A percentile compares a stretch with the other conserved stretches of the same genome.
phyloP scores from a whole-genome alignment of 768 basidiomycete species.

The Lactarius hengduanensis region DNA sequence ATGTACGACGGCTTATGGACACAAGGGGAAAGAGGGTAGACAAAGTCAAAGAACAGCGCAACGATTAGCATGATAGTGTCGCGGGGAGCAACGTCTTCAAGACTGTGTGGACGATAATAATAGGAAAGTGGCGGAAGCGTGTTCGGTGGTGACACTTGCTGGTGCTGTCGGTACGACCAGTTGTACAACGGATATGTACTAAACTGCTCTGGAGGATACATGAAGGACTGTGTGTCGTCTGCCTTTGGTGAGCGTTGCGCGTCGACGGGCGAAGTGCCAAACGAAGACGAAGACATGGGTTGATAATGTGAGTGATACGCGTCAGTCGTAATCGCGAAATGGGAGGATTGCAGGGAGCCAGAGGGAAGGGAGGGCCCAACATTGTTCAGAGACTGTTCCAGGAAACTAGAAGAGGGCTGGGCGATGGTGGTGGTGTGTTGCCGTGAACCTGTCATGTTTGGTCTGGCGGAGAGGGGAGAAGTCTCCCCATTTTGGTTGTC shows the following conservation, averaged over 20 bases:
- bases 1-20: slow-evolving; percentile 90
- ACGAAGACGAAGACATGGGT: slow-evolving; percentile 40
- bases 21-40: slow-evolving; percentile 88
- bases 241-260: slow-evolving; percentile 36
- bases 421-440: slow-evolving; percentile 17
- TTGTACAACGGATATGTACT: slow-evolving; percentile 65
- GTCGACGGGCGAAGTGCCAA: slow-evolving; percentile 43
- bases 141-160: slow-evolving; percentile 46
- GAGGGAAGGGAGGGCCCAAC: slow-evolving; percentile 39
- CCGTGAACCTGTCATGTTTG: slow-evolving; percentile 19
- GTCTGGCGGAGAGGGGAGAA: slow-evolving; percentile 25
- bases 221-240: slow-evolving; percentile 44
- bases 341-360: slow-evolving; percentile 58
- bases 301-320: slow-evolving; percentile 59
- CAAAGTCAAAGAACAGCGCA: slow-evolving; percentile 89
- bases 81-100: slow-evolving; percentile 81
- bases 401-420: slow-evolving; percentile 41
- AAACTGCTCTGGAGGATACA: slow-evolving; percentile 50
- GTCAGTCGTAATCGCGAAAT: slow-evolving; percentile 70
- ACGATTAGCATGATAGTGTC: slow-evolving; percentile 81
- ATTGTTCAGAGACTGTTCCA: slow-evolving; percentile 49
- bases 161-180: slow-evolving; percentile 71
- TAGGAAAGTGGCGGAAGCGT: slow-evolving; percentile 60
- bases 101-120: slow-evolving; percentile 69
- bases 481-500: slow-evolving; percentile 37